Evolutionary conservation across 371 early-diverging fungal species (phyloP).

Genomic region (Mortierella sp.): DNA sequence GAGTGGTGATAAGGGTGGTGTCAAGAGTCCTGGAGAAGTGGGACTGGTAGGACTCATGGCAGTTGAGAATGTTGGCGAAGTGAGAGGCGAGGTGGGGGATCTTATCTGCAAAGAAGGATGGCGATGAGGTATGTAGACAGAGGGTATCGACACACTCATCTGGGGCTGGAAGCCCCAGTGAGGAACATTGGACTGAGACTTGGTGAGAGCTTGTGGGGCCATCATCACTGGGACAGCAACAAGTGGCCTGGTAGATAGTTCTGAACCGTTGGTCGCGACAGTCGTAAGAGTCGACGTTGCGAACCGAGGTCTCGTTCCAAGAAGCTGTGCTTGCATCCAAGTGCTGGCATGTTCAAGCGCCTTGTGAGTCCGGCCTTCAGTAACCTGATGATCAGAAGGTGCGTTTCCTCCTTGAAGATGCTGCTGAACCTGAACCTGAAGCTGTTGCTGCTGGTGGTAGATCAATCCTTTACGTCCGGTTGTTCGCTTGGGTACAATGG

Average conservation of each 20-base stretch:
- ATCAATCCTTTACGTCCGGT: constrained; percentile 40
- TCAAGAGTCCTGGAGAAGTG: constrained; percentile 12
- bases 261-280: constrained; percentile 1
- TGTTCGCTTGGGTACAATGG: constrained; percentile 38
- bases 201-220: no score
- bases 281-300: constrained; percentile 34
- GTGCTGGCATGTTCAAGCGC: constrained; percentile 4
- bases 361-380: not conserved
- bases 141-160: no score
- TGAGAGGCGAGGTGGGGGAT: not conserved
- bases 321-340: constrained; percentile 12
- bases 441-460: constrained; percentile 26
- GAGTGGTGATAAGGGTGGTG: constrained; percentile 8
- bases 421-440: constrained; percentile 17
- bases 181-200: no score
- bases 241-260: constrained; percentile 24
- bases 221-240: no score
- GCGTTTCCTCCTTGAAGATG: constrained; percentile 1
- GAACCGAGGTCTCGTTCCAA: constrained; percentile 27
- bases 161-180: no score
- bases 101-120: not conserved
- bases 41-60: no score
- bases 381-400: not conserved
- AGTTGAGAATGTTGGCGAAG: not conserved
- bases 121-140: not conserved